These are phyloP conservation scores for Xylariaceae sp. DNA, from an alignment of 2,329 filamentous ascomycete species.

Conservation along the genomic window DNA sequence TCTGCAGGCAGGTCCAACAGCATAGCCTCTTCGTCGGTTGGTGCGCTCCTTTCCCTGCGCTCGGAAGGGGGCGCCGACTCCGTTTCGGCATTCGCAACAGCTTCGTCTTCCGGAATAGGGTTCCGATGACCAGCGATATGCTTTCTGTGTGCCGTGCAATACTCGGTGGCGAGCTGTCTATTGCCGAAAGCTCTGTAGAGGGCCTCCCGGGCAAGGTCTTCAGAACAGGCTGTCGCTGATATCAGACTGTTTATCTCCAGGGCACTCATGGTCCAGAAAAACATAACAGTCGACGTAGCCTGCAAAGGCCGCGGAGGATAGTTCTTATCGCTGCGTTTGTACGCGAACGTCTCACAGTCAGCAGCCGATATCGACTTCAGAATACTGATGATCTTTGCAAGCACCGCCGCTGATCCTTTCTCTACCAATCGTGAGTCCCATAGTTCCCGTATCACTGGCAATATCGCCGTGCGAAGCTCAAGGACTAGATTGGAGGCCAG, in stretches of 20 bases:
- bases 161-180: conserved; percentile 55
- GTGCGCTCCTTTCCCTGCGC: conserved; percentile 20
- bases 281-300: conserved; percentile 31
- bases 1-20: conserved; percentile 18
- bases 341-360: conserved; percentile 65
- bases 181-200: conserved; percentile 74
- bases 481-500: conserved; percentile 70
- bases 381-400: conserved; percentile 76
- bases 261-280: conserved; percentile 35
- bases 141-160: conserved; percentile 59
- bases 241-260: conserved; percentile 26
- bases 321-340: conserved; percentile 52
- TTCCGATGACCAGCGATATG: conserved; percentile 54
- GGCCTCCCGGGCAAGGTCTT: conserved; percentile 66
- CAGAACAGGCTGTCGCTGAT: conserved; percentile 23
- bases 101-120: conserved; percentile 57
- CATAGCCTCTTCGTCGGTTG: conserved; percentile 21
- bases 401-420: conserved; percentile 66
- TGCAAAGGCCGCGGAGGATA: conserved; percentile 33
- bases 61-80: conserved; percentile 21
- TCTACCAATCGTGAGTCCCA: conserved; percentile 85
- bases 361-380: conserved; percentile 68
- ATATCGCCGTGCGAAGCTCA: conserved; percentile 71
- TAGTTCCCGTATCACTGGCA: conserved; percentile 67
- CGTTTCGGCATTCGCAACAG: conserved; percentile 23